Evolutionary conservation across 2,329 filamentous ascomycete species (phyloP).

Genomic region (Aspergillus sp.): DNA sequence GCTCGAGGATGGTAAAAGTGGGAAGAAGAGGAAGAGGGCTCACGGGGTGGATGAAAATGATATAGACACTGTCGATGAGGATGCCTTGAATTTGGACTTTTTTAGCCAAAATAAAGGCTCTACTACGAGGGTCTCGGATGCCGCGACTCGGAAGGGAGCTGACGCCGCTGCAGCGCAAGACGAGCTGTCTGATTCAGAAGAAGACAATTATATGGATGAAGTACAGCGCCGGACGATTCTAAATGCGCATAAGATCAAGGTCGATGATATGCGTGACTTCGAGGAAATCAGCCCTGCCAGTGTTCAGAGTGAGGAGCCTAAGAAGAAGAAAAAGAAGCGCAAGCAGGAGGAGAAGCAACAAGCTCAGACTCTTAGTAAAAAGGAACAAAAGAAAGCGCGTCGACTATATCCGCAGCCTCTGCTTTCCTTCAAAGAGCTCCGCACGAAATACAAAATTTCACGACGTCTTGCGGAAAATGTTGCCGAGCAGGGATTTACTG

Average conservation of each 20-base stretch:
- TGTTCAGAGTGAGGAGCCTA: conserved; percentile 35
- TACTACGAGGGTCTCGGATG: conserved; percentile 14
- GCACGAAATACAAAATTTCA: conserved; percentile 70
- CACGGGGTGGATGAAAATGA: conserved; percentile 21
- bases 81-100: conserved; percentile 35
- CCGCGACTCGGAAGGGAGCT: conserved; percentile 18
- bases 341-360: conserved; percentile 36
- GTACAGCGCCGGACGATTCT: conserved; percentile 73
- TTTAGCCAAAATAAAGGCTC: conserved; percentile 34
- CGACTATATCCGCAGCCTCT: conserved; percentile 78
- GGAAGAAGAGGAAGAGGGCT: conserved; percentile 40
- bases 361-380: conserved; percentile 41
- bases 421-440: conserved; percentile 71
- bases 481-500: conserved; percentile 75
- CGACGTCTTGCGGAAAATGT: conserved; percentile 75
- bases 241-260: conserved; percentile 79
- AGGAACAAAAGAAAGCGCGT: conserved; percentile 51
- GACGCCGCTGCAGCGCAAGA: conserved; percentile 21
- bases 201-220: conserved; percentile 53
- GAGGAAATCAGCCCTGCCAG: conserved; percentile 33
- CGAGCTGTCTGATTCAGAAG: conserved; percentile 24
- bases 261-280: conserved; percentile 67
- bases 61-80: conserved; percentile 21
- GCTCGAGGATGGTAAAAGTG: conserved; percentile 24
- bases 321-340: conserved; percentile 58